These are phyloP conservation scores for Fragilaria crotonensis DNA, from an alignment of 108 stramenopile species.

Conservation along the genomic window DNA sequence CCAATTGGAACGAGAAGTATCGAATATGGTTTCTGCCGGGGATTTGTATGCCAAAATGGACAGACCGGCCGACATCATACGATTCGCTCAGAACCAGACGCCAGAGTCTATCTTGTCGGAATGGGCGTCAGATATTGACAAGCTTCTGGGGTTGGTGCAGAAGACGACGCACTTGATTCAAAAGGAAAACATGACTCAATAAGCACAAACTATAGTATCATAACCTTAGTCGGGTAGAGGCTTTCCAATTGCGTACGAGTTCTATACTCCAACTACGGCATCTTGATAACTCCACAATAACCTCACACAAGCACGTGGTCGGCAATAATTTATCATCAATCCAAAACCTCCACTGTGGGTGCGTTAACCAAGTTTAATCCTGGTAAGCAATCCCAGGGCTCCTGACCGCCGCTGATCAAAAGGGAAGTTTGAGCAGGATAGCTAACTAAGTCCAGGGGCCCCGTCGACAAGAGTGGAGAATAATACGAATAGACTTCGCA, in stretches of 20 bases:
- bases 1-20: conserved; percentile 75
- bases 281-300: no score
- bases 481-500: conserved; percentile 53
- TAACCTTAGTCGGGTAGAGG: no score
- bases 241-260: no score
- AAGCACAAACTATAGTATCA: neutral
- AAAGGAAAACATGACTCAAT: conserved; percentile 89
- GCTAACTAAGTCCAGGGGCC: conserved; percentile 43
- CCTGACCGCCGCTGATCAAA: conserved; percentile 30
- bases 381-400: conserved; percentile 48
- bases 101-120: conserved; percentile 86
- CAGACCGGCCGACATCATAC: conserved; percentile 89
- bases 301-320: no score
- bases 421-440: conserved; percentile 63
- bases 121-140: conserved; percentile 91
- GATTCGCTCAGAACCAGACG: conserved; percentile 60
- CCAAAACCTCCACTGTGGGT: conserved; percentile 63
- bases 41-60: conserved; percentile 89
- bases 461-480: conserved; percentile 53
- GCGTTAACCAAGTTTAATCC: conserved; percentile 23
- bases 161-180: conserved; percentile 94
- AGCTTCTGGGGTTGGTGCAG: conserved; percentile 89
- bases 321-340: no score
- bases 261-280: no score
- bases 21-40: conserved; percentile 83